Evolutionary conservation across 2,329 filamentous ascomycete genomes (phyloP), one percentile per base, ranked within the genome.

Genomic region (Venturia aucupariae): DNA sequence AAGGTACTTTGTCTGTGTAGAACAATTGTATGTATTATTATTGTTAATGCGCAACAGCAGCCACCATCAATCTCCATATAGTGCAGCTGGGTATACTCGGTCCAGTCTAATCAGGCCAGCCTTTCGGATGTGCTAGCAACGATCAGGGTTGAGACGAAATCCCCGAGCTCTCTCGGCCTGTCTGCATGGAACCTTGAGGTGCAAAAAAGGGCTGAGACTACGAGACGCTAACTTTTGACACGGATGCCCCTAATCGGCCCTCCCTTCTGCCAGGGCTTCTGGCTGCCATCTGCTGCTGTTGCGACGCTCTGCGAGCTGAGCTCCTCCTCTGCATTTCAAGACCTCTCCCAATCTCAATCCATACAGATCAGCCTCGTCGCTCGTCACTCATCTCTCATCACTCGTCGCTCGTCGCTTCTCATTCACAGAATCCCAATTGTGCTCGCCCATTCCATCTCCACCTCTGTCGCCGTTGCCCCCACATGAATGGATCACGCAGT

Each of bases 11-110:
- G n/a, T n/a, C n/a, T n/a, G n/a, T n/a, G n/a, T n/a, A n/a, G n/a
- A n/a, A n/a, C n/a, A n/a, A n/a, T n/a, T n/a, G n/a, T n/a, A n/a
- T n/a, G n/a, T n/a, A n/a, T n/a, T n/a, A n/a, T n/a, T n/a, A n/a
- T 55, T 35, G 51, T 57, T n/a, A 35, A 57, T 35, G 30, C 51
- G 51, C 51, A 57, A 57, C 51, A n/a, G 51, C 51, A 35, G 51
- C 27, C 51, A 57, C 51, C 51, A 57, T 57, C 35, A 27, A 57
- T 57, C 10, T 57, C 51, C 19, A n/a, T 35, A 57, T 35, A 57
- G 51, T 57, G 13, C 15, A n/a, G n/a, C n/a, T n/a, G 30, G 7
- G 35, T 57, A 57, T 57, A 57, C 35, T 57, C 51, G n/a, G n/a
- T 57, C 27, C n/a, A 35, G 27, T 57, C 51, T n/a, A n/a, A n/a